A percentile compares a stretch with the other conserved stretches of the same genome.
phyloP scores from a whole-genome alignment of 495 filamentous ascomycete genomes.

The Podospora pseudoanserina region DNA sequence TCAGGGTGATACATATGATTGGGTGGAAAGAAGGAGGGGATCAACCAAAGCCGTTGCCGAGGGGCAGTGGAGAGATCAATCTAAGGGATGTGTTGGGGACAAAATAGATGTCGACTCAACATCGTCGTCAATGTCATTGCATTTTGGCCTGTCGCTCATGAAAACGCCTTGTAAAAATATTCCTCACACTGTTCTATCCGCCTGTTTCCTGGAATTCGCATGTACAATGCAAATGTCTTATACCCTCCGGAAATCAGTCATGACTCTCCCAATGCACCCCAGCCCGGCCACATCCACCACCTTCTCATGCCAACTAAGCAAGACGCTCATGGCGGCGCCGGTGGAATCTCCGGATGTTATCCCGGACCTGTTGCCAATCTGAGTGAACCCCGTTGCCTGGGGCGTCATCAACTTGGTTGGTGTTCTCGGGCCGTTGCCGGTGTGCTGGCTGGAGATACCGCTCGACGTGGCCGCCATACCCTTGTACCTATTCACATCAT shows the following conservation, averaged over 20 bases:
- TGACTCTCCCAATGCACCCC: constrained; percentile 81
- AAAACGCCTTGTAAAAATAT: constrained; percentile 6
- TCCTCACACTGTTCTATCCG: constrained; percentile 4
- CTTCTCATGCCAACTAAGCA: constrained; percentile 96
- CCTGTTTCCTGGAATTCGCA: not conserved
- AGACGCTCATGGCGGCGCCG: constrained; percentile 84
- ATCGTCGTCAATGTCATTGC: not conserved
- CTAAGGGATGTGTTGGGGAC: constrained; percentile 73
- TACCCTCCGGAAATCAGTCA: constrained; percentile 89
- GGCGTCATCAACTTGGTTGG: constrained; percentile 58
- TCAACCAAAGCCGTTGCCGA: constrained; percentile 71
- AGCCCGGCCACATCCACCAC: constrained; percentile 83
- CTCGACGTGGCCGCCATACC: constrained; percentile 60
- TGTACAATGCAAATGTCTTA: constrained; percentile 34
- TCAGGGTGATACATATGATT: constrained; percentile 92
- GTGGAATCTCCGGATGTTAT: constrained; percentile 61
- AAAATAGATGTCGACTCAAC: constrained; percentile 21
- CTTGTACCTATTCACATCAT: constrained; percentile 59
- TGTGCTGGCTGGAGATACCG: constrained; percentile 16
- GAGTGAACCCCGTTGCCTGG: constrained; percentile 79
- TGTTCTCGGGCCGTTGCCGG: constrained; percentile 21
- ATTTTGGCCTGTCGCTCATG: not conserved
- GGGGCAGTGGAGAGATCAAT: constrained; percentile 79
- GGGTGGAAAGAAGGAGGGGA: constrained; percentile 87
- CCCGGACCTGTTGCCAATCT: constrained; percentile 66